Base-by-base conservation (phyloP, 2,329 filamentous ascomycete genomes). In the Aspergillus piperis region DNA sequence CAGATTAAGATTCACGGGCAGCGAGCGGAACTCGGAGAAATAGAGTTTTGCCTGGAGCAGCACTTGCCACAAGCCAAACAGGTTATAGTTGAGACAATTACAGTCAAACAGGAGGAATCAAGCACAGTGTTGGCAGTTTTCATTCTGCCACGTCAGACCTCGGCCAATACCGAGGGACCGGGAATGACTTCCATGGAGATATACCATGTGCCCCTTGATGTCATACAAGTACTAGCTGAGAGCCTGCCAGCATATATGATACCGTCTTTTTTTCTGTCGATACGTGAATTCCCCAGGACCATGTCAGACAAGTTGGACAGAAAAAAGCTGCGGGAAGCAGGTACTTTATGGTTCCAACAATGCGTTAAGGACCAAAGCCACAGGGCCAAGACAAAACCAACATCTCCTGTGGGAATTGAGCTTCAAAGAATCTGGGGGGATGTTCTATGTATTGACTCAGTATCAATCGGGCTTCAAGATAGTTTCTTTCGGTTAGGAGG, bases 401-500 rank as follows among this genome's bases (percentile, higher is more conserved):
- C 25, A 36, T 44, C 39, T 30, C 38, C 21, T 11, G 38, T 21
- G 5, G 54, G 49, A 27, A 13, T 48, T 6, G 41, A 23, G 32
- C 36, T 63, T 10, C 62, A 61, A 42, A 36, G 47, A 19, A 53
- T 63, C 4, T 63, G 55, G 55, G 51, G 54, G 1, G 17, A 54
- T 21, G 52, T 59, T 17, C 59, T 63, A 1, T 19, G 17, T n/a
- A 44, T 59, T 13, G 39, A 54, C 8, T 3, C 41, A 1, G 23
- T 30, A 4, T 5, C 44, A 6, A 48, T 63, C 13, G 62, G 61
- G n/a, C 42, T 19, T 10, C 50, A 62, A 4, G 56, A 59, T 15
- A 63, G 36, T 44, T 63, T 63, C 56, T 63, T 63, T 59, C 56
- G 11, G 15, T 23, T 63, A 5, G 61, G 61, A 2, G 61, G 59